Conservation (phyloP, 2,329 filamentous ascomycete genomes). For the Nemania diffusa region DNA sequence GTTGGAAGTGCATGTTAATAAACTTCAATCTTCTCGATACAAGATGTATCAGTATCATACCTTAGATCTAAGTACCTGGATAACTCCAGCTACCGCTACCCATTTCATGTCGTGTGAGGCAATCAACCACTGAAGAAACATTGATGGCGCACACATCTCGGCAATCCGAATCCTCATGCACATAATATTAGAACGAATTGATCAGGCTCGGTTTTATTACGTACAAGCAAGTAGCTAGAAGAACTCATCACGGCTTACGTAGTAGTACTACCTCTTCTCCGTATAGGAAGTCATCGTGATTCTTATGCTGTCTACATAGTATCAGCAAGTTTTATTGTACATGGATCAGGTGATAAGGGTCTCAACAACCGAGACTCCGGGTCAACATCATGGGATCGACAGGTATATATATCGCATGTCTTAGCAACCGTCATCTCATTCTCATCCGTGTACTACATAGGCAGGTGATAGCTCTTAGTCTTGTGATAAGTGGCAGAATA, state of each 20-base stretch:
- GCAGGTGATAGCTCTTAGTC: not conserved
- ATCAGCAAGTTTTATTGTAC: not conserved
- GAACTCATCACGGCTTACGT: too few relatives aligned
- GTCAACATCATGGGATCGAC: slow-evolving; percentile 5
- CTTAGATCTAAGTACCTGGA: not conserved
- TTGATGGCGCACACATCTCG: slow-evolving; percentile 2
- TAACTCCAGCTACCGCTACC: not conserved
- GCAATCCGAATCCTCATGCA: not conserved
- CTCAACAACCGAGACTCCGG: not conserved
- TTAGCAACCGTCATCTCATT: not conserved
- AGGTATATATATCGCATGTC: not conserved
- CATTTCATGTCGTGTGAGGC: not conserved
- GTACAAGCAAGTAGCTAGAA: not conserved
- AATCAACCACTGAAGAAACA: not conserved
- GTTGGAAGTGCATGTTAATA: not conserved
- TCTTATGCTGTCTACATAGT: not conserved
- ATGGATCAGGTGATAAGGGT: not conserved
- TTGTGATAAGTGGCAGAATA: not conserved
- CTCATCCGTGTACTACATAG: not conserved
- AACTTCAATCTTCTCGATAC: not conserved
- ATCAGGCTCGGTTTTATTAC: not conserved
- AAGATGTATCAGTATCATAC: not conserved
- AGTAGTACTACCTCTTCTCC: not conserved
- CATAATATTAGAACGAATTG: not conserved
- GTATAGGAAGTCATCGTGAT: not conserved